Conservation (phyloP, 805 yeast genomes). For the Candida morakotiae region DNA sequence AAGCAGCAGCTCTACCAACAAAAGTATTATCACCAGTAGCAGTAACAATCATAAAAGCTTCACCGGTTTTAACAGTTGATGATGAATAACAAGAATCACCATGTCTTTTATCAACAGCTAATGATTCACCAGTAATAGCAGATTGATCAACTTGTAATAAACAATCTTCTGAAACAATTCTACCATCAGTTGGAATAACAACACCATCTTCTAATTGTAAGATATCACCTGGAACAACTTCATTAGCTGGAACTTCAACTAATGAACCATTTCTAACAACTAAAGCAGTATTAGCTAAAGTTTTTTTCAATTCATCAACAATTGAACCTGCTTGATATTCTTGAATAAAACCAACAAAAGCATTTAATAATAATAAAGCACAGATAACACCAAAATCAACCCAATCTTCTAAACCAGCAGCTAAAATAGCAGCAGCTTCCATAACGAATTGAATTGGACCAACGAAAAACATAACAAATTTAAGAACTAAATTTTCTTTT, state of each 20-base stretch:
- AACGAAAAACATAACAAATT: conserved; percentile 82
- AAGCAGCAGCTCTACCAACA: conserved; percentile 96
- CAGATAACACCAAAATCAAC: conserved; percentile 97
- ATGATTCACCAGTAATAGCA: conserved; percentile 95
- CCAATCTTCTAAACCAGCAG: conserved; percentile 97
- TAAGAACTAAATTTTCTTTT: conserved; percentile 70
- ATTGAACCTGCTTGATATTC: conserved; percentile 98
- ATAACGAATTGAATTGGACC: conserved; percentile 97
- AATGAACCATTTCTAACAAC: conserved; percentile 80
- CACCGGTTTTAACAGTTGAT: conserved; percentile 94
- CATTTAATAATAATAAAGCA: conserved; percentile 82
- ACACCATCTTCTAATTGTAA: conserved; percentile 90
- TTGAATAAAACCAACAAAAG: conserved; percentile 92
- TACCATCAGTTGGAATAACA: conserved; percentile 91
- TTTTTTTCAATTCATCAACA: conserved; percentile 94
- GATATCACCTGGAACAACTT: conserved; percentile 94
- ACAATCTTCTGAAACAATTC: conserved; percentile 79
- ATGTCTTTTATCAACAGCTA: conserved; percentile 87
- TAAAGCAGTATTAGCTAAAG: conserved; percentile 84
- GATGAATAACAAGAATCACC: conserved; percentile 90
- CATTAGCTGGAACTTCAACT: conserved; percentile 73
- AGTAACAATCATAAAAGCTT: conserved; percentile 88
- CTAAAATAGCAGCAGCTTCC: conserved; percentile 94
- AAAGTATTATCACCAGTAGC: conserved; percentile 95
- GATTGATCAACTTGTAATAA: conserved; percentile 93